phyloP scores from a whole-genome alignment of 768 basidiomycete genomes.

The Trametes elegans region DNA sequence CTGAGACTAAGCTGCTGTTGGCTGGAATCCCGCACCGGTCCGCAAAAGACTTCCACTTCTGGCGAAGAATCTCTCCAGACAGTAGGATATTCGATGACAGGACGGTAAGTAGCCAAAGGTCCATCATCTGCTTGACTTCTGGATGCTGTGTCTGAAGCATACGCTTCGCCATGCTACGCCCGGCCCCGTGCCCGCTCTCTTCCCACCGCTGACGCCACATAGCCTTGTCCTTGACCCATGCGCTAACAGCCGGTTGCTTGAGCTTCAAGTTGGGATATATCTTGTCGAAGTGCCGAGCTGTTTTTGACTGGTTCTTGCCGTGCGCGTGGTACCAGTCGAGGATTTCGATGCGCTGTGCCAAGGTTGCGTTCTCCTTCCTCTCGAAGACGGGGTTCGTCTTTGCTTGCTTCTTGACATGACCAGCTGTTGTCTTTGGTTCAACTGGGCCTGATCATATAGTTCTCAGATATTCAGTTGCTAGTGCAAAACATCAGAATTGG shows the following conservation, averaged over 20 bases:
- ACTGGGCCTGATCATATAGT: not conserved
- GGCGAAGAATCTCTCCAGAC: not conserved
- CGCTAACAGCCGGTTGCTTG: conserved; percentile 34
- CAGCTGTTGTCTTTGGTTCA: not conserved
- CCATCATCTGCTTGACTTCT: not conserved
- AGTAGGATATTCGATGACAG: not conserved
- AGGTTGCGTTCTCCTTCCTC: conserved; percentile 22
- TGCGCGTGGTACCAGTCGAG: conserved; percentile 46
- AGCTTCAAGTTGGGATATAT: conserved; percentile 36
- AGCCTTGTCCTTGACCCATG: conserved; percentile 34
- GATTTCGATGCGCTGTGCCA: conserved; percentile 36
- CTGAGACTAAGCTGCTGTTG: not conserved
- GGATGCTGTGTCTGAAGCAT: not conserved
- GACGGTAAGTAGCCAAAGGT: not conserved
- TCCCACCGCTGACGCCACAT: conserved; percentile 20
- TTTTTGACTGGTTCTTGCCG: conserved; percentile 33
- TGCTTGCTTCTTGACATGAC: not conserved
- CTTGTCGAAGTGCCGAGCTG: conserved; percentile 30
- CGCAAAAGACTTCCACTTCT: not conserved
- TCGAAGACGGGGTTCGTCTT: not conserved
- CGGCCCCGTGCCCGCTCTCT: not conserved
- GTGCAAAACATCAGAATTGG: too few species aligned
- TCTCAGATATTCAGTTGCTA: too few species aligned
- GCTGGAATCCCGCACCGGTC: not conserved
- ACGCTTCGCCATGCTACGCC: not conserved